phyloP scores from a whole-genome alignment of 768 basidiomycete genomes.

The Lyophyllum decastes region DNA sequence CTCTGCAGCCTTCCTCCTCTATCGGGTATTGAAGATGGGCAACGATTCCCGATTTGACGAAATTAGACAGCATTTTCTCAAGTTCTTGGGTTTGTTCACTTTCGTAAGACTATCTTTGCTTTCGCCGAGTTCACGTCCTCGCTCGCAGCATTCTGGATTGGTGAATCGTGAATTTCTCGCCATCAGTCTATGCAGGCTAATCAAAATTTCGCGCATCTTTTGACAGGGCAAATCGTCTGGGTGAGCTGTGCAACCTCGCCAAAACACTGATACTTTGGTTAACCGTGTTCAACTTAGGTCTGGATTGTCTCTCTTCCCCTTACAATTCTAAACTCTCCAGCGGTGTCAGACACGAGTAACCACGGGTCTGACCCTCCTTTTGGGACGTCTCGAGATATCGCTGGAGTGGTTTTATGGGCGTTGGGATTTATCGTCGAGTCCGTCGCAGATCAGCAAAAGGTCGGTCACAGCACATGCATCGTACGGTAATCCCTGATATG shows the following conservation, averaged over 20 bases:
- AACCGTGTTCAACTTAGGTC: constrained; percentile 33
- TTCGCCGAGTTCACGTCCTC: background rate
- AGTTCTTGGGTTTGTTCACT: constrained; percentile 53
- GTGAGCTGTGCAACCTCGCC: constrained; percentile 24
- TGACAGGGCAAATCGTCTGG: constrained; percentile 59
- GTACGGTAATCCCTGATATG: background rate
- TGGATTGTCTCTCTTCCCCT: constrained; percentile 67
- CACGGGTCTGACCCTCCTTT: constrained; percentile 56
- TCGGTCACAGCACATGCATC: constrained; percentile 9
- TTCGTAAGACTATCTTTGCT: background rate
- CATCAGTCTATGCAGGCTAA: background rate
- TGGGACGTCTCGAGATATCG: constrained; percentile 64
- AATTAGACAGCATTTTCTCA: constrained; percentile 65
- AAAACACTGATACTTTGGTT: background rate
- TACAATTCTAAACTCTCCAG: constrained; percentile 68
- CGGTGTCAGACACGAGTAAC: constrained; percentile 46
- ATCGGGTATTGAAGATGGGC: constrained; percentile 69
- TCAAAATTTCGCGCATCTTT: background rate
- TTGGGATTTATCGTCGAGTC: constrained; percentile 60
- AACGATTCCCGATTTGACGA: constrained; percentile 69
- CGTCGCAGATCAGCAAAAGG: constrained; percentile 61
- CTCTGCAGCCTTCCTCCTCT: constrained; percentile 57
- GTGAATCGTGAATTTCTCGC: background rate
- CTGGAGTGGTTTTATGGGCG: constrained; percentile 61
- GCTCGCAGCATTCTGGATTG: constrained; percentile 5